phyloP scores from a whole-genome alignment of 345 rosid species.

The Corchorus olitorius region DNA sequence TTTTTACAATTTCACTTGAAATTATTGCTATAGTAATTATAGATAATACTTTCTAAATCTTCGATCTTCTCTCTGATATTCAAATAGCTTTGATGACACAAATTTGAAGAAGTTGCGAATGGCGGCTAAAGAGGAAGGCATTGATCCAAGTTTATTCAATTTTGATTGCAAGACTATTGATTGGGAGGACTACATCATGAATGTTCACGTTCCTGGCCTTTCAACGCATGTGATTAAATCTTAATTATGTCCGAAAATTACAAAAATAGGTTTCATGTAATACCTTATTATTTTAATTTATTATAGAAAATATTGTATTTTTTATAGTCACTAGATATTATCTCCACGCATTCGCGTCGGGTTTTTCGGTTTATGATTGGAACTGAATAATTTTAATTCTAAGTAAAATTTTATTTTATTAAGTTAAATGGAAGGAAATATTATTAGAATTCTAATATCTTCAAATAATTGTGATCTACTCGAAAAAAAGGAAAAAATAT shows the following conservation, averaged over 20 bases:
- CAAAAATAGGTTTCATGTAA: no score
- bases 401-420: no score
- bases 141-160: slow-evolving; percentile 38
- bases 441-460: no score
- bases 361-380: no score
- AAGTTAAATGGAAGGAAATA: no score
- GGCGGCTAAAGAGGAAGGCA: slow-evolving; percentile 33
- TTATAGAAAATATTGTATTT: no score
- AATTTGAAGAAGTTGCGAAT: slow-evolving; percentile 52
- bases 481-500: no score
- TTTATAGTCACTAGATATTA: no score
- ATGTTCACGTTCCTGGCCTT: slow-evolving; percentile 66
- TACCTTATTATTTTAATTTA: no score
- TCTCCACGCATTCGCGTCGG: no score
- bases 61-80: not conserved
- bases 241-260: not conserved
- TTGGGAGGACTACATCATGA: slow-evolving; percentile 66
- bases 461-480: no score
- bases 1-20: not conserved
- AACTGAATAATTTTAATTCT: no score
- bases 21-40: not conserved
- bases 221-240: slow-evolving; percentile 49
- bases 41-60: not conserved
- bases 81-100: slow-evolving; percentile 35
- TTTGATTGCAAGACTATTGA: slow-evolving; percentile 61